These are phyloP conservation scores for Penicillium sp. DNA, from an alignment of 2,329 filamentous ascomycete genomes.

Conservation along the genomic window DNA sequence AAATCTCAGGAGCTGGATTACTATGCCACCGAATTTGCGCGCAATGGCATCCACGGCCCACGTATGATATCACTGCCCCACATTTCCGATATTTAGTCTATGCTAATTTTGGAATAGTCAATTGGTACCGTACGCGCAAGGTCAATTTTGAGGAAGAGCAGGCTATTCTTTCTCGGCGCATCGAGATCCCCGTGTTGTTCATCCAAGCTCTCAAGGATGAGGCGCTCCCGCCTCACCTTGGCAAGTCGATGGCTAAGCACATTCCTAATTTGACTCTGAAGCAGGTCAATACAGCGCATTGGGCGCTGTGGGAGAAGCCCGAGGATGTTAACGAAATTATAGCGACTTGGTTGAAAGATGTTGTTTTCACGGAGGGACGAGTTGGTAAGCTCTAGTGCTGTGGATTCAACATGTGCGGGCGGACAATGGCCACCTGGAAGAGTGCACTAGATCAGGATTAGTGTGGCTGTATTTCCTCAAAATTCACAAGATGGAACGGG, in stretches of 20 bases:
- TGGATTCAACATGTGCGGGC: background rate
- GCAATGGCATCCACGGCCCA: constrained; percentile 72
- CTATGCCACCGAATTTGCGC: constrained; percentile 70
- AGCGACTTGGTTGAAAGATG: constrained; percentile 62
- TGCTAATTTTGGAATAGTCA: constrained; percentile 48
- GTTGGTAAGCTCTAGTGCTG: constrained; percentile 42
- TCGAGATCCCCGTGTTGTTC: constrained; percentile 68
- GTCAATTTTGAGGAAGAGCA: constrained; percentile 75
- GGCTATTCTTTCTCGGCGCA: constrained; percentile 36
- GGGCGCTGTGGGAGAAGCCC: constrained; percentile 74
- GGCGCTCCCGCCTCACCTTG: constrained; percentile 71
- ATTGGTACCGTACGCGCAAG: constrained; percentile 79
- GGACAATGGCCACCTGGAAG: too few relatives aligned
- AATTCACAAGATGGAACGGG: too few relatives aligned
- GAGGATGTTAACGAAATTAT: constrained; percentile 69
- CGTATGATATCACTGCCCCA: constrained; percentile 41
- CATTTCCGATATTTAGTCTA: background rate
- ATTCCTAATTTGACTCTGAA: constrained; percentile 64
- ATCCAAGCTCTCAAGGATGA: constrained; percentile 68
- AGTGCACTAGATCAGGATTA: too few relatives aligned
- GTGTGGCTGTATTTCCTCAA: too few relatives aligned
- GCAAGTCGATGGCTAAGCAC: constrained; percentile 65
- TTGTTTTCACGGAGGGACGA: constrained; percentile 48
- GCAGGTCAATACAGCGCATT: constrained; percentile 72
- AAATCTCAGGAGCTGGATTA: constrained; percentile 62